Conservation (phyloP, 106 monocot species). For the Dendrobium huoshanense region DNA sequence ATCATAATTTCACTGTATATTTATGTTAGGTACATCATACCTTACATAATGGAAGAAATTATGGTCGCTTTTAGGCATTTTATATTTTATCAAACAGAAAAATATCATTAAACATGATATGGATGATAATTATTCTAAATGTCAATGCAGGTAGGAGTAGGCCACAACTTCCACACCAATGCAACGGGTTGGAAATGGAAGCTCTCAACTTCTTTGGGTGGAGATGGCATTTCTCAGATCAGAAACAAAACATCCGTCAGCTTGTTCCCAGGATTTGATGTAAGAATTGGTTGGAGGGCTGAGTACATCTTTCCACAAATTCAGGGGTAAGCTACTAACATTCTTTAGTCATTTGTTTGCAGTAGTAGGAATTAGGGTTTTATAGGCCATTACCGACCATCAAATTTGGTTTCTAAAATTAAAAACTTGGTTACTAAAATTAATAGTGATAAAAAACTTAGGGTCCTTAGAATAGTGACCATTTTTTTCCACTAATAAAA, state of each 20-base stretch:
- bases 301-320: constrained; percentile 94
- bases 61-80: neutral
- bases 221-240: constrained; percentile 73
- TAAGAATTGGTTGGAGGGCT: constrained; percentile 89
- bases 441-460: too few species aligned
- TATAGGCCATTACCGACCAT: too few species aligned
- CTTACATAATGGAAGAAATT: neutral
- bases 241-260: constrained; percentile 66
- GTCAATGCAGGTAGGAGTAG: constrained; percentile 54
- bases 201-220: constrained; percentile 66
- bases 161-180: constrained; percentile 54
- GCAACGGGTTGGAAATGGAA: constrained; percentile 78
- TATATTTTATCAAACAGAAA: neutral
- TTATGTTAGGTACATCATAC: neutral
- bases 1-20: neutral
- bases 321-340: constrained; percentile 53
- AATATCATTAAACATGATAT: neutral
- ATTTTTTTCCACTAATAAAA: too few species aligned
- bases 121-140: neutral
- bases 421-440: too few species aligned
- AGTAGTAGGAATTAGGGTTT: neutral
- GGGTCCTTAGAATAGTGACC: too few species aligned
- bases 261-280: constrained; percentile 80
- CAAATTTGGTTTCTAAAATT: too few species aligned
- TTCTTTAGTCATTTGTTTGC: neutral